Conservation (phyloP, 139 green algal species). For the Picochlorum sp. region DNA sequence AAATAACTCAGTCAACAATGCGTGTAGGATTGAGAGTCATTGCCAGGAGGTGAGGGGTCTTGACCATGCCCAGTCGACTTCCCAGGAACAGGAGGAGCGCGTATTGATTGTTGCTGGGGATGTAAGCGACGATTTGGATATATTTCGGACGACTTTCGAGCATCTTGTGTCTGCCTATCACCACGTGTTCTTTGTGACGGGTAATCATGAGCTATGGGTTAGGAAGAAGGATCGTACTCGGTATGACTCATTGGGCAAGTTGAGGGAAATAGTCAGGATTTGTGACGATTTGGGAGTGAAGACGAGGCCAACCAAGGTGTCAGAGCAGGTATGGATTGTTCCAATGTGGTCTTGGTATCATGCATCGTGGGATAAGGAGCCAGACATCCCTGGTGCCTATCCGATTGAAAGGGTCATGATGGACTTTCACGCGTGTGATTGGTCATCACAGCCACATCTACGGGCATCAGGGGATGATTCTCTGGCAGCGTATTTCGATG, state of each 20-base stretch:
- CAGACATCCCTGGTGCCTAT: constrained; percentile 30
- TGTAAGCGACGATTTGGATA: constrained; percentile 48
- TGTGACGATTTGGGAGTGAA: constrained; percentile 46
- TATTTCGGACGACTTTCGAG: constrained; percentile 38
- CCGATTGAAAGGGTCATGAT: constrained; percentile 34
- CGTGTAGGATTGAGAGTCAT: no score
- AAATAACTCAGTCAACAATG: no score
- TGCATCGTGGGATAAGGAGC: constrained; percentile 36
- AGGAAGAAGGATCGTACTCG: constrained; percentile 14
- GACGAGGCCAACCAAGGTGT: constrained; percentile 30
- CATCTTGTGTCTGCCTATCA: constrained; percentile 32
- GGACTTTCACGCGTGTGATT: constrained; percentile 44
- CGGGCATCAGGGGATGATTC: constrained; percentile 15
- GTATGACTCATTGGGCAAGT: constrained; percentile 41
- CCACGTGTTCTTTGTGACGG: constrained; percentile 54
- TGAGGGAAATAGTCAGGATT: constrained; percentile 34
- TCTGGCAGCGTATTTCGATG: constrained; percentile 38
- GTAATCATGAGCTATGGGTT: constrained; percentile 75
- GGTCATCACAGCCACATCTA: constrained; percentile 15
- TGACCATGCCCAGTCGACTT: neutral
- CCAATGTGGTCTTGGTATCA: constrained; percentile 14
- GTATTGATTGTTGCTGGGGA: constrained; percentile 68
- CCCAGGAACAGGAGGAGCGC: constrained; percentile 11
- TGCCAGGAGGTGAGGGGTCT: neutral
- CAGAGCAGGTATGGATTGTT: neutral